A percentile compares a stretch with the other conserved stretches of the same genome.
These are phyloP conservation scores for Leccinum imitatum DNA, from an alignment of 768 basidiomycete genomes.

Conservation along the genomic window DNA sequence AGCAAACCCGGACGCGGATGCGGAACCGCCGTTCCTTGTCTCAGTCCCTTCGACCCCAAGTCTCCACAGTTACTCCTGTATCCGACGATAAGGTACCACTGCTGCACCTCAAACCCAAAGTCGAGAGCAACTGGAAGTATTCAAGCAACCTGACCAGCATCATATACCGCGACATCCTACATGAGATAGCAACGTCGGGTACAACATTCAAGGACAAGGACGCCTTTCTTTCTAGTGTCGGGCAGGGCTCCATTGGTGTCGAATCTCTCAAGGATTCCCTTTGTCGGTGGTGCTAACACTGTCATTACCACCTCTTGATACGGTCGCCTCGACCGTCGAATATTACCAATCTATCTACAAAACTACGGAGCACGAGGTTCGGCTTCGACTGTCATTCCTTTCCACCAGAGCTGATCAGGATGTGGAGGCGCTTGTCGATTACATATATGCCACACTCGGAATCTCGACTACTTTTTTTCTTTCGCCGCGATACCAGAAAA, in stretches of 20 bases:
- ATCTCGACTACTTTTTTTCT: conserved; percentile 97
- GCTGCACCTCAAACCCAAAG: no score
- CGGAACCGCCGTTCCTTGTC: no score
- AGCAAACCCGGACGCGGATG: no score
- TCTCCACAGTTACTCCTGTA: no score
- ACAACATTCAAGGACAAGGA: conserved; percentile 28
- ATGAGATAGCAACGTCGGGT: conserved; percentile 73
- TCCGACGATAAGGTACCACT: no score
- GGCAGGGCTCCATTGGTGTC: conserved; percentile 96
- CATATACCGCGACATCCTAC: conserved; percentile 23
- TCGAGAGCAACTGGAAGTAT: no score
- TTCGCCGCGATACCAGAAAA: conserved; percentile 99
- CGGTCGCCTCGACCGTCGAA: conserved; percentile 88
- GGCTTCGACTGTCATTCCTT: conserved; percentile 96
- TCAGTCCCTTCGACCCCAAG: no score
- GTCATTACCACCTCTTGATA: conserved; percentile 99
- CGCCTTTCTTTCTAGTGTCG: conserved; percentile 94
- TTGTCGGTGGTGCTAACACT: conserved; percentile 94
- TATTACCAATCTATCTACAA: conserved; percentile 98
- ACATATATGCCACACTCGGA: conserved; percentile 93
- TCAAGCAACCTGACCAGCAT: no score
- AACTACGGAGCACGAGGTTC: conserved; percentile 94
- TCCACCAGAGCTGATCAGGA: conserved; percentile 98
- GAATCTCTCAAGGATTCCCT: conserved; percentile 92
- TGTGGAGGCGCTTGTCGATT: conserved; percentile 74